These are phyloP conservation scores for Phyllosticta citriasiana DNA, from an alignment of 2,329 filamentous ascomycete genomes.

Conservation along the genomic window DNA sequence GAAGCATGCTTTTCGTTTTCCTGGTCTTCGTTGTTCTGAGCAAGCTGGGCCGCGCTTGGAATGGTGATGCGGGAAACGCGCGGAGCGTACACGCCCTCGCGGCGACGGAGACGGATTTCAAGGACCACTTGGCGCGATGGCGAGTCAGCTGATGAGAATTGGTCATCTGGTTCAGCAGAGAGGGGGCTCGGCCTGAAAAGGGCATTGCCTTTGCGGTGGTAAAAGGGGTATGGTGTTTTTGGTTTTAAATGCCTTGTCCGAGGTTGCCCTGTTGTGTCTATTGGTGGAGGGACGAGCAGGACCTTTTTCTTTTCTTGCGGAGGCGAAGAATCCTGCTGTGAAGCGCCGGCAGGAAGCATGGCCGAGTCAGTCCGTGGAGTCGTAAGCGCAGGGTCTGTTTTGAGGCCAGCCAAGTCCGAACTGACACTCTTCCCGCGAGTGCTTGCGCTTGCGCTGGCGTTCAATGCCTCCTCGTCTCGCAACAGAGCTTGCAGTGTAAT, in stretches of 20 bases:
- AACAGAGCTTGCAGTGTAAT: conserved; percentile 12
- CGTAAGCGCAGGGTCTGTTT: neutral
- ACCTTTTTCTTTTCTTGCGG: conserved; percentile 6
- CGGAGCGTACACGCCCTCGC: neutral
- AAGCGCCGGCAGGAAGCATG: neutral
- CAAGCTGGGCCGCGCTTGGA: neutral
- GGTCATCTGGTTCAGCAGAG: neutral
- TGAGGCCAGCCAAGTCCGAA: neutral
- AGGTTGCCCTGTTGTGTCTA: neutral
- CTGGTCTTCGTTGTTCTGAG: neutral
- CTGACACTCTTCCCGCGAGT: conserved; percentile 1
- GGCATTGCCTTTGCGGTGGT: conserved; percentile 3
- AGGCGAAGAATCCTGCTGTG: neutral
- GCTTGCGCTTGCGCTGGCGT: conserved; percentile 1
- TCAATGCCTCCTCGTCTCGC: conserved; percentile 4
- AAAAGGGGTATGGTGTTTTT: conserved; percentile 8
- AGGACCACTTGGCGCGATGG: neutral
- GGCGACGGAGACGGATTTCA: conserved; percentile 3
- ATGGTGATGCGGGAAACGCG: conserved; percentile 6
- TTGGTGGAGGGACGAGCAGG: conserved; percentile 1
- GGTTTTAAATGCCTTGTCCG: neutral
- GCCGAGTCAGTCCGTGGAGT: neutral
- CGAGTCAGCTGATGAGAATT: neutral
- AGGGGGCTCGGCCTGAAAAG: conserved; percentile 1
- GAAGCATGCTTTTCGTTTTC: neutral